phyloP scores from a whole-genome alignment of 441 rosid genomes.

The Corymbia citriodora region DNA sequence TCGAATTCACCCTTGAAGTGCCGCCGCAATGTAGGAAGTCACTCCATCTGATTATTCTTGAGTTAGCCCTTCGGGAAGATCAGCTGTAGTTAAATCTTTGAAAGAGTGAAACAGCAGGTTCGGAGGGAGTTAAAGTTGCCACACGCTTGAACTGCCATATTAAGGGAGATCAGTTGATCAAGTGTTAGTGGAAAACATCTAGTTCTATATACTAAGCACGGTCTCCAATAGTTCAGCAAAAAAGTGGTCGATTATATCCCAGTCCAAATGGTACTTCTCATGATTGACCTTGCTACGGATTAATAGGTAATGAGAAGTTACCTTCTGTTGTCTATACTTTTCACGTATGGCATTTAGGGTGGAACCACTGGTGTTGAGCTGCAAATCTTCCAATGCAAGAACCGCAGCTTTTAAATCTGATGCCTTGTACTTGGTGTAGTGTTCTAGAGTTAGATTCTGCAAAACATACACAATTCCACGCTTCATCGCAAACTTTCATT shows the following conservation, averaged over 20 bases:
- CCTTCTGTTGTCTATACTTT: constrained; percentile 77
- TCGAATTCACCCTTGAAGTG: constrained; percentile 14
- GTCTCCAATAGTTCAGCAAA: neutral
- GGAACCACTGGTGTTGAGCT: constrained; percentile 54
- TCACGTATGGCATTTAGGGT: constrained; percentile 58
- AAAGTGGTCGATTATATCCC: no score
- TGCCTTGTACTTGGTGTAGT: constrained; percentile 61
- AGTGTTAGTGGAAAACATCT: neutral
- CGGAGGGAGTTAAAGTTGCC: constrained; percentile 50
- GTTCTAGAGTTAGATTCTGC: constrained; percentile 83
- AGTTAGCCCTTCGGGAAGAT: constrained; percentile 10
- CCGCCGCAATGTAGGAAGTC: constrained; percentile 7
- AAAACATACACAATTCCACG: neutral
- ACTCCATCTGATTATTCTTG: neutral
- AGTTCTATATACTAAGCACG: neutral
- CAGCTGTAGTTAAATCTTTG: constrained; percentile 20
- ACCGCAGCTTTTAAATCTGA: constrained; percentile 55
- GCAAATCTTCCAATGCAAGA: constrained; percentile 73
- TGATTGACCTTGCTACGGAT: neutral
- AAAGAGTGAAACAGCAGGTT: constrained; percentile 51
- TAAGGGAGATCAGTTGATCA: constrained; percentile 5
- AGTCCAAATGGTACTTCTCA: neutral
- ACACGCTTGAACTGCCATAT: constrained; percentile 70
- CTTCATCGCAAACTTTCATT: constrained; percentile 3
- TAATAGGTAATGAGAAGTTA: constrained; percentile 5